Conservation (phyloP, 345 rosid species). For the Ceriops decandra region DNA sequence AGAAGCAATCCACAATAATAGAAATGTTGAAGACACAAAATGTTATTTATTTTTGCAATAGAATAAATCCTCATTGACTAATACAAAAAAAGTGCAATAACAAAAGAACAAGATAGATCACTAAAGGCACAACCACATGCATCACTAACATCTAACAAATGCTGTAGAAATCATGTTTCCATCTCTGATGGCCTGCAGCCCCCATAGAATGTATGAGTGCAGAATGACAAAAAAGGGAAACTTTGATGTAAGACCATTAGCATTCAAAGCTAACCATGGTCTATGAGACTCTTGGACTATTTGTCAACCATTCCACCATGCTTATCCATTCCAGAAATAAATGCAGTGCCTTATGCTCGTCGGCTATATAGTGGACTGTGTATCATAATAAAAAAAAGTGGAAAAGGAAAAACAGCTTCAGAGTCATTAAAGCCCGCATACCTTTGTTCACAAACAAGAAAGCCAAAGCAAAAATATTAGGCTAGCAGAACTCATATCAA, state of each 20-base stretch:
- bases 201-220: slow-evolving; percentile 6
- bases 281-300: slow-evolving; percentile 15
- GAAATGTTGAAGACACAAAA: too few relatives aligned
- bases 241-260: slow-evolving; percentile 35
- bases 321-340: neutral
- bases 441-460: too few relatives aligned
- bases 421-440: too few relatives aligned
- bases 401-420: too few relatives aligned
- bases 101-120: neutral
- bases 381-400: too few relatives aligned
- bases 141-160: neutral
- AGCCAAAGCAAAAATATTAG: too few relatives aligned
- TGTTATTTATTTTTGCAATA: too few relatives aligned
- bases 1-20: too few relatives aligned
- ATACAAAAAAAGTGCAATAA: neutral
- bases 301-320: neutral
- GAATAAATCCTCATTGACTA: neutral
- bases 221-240: slow-evolving; percentile 6
- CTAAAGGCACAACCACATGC: neutral
- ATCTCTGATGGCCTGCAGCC: slow-evolving; percentile 32
- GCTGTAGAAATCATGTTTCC: slow-evolving; percentile 16
- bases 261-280: slow-evolving; percentile 44
- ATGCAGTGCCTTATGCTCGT: neutral
- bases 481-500: too few relatives aligned
- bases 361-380: too few relatives aligned